phyloP scores from a whole-genome alignment of 2,329 filamentous ascomycete species.

The Uncinocarpus reesii region DNA sequence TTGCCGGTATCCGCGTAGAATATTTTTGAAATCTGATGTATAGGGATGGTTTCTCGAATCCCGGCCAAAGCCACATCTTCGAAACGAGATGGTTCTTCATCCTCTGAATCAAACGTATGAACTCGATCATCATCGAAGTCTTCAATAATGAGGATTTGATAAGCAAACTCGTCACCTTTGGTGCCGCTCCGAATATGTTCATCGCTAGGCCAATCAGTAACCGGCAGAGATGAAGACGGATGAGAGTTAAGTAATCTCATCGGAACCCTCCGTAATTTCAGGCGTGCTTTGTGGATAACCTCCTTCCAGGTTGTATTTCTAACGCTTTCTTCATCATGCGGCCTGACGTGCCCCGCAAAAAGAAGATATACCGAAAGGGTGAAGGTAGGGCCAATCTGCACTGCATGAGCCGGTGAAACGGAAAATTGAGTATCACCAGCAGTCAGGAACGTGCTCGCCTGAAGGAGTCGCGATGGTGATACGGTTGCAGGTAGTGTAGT shows the following conservation, averaged over 20 bases:
- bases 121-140: constrained; percentile 64
- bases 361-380: constrained; percentile 89
- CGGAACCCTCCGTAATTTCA: constrained; percentile 66
- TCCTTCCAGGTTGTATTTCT: constrained; percentile 82
- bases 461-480: constrained; percentile 79
- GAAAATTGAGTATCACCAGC: constrained; percentile 77
- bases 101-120: constrained; percentile 54
- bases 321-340: constrained; percentile 47
- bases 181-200: constrained; percentile 32
- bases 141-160: constrained; percentile 72
- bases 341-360: constrained; percentile 65
- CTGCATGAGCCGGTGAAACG: constrained; percentile 49
- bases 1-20: constrained; percentile 89
- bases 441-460: constrained; percentile 84
- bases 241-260: constrained; percentile 44
- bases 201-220: background rate
- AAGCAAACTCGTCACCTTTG: constrained; percentile 57
- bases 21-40: constrained; percentile 73
- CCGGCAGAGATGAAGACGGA: constrained; percentile 11
- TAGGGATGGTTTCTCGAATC: constrained; percentile 55
- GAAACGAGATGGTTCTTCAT: constrained; percentile 47
- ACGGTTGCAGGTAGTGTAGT: constrained; percentile 69
- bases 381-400: constrained; percentile 81
- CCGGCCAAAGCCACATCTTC: constrained; percentile 54
- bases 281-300: constrained; percentile 81